A percentile compares a stretch with the other conserved stretches of the same genome.
Conservation (phyloP, 495 filamentous ascomycete genomes). For the Trichoderma virens region DNA sequence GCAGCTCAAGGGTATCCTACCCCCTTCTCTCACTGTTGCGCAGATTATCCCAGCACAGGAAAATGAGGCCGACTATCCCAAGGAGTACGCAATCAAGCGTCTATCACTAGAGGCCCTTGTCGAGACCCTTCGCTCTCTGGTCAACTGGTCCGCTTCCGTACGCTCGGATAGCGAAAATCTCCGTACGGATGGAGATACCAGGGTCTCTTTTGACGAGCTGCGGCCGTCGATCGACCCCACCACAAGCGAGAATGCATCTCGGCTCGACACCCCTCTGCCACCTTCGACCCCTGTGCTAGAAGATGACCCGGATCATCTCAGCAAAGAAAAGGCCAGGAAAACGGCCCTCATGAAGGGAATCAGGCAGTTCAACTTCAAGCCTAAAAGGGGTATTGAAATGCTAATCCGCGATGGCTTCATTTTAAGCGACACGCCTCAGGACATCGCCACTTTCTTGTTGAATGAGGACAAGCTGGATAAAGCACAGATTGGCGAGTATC, state of each 20-base stretch:
- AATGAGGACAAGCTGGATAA: conserved; percentile 75
- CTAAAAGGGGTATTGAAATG: conserved; percentile 84
- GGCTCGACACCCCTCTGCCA: conserved; percentile 53
- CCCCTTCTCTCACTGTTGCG: conserved; percentile 75
- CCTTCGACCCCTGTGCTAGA: conserved; percentile 70
- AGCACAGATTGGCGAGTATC: conserved; percentile 83
- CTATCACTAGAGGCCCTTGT: conserved; percentile 83
- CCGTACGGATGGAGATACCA: conserved; percentile 50
- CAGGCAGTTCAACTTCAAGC: conserved; percentile 95
- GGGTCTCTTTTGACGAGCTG: conserved; percentile 62
- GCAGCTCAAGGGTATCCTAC: conserved; percentile 75
- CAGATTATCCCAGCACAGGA: conserved; percentile 55
- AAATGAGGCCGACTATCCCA: conserved; percentile 60
- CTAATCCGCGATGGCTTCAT: conserved; percentile 84
- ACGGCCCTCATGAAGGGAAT: conserved; percentile 84
- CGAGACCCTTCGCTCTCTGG: conserved; percentile 77
- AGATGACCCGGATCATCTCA: conserved; percentile 85
- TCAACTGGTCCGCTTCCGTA: conserved; percentile 66
- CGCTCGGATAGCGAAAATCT: conserved; percentile 45
- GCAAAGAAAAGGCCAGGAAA: conserved; percentile 88
- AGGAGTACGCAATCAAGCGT: conserved; percentile 81
- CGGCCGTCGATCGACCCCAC: conserved; percentile 76
- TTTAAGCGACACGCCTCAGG: conserved; percentile 59
- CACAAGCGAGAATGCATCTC: conserved; percentile 39
- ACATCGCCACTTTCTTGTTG: conserved; percentile 79